phyloP scores from a whole-genome alignment of 768 basidiomycete genomes.

The Lactarius evosmus region DNA sequence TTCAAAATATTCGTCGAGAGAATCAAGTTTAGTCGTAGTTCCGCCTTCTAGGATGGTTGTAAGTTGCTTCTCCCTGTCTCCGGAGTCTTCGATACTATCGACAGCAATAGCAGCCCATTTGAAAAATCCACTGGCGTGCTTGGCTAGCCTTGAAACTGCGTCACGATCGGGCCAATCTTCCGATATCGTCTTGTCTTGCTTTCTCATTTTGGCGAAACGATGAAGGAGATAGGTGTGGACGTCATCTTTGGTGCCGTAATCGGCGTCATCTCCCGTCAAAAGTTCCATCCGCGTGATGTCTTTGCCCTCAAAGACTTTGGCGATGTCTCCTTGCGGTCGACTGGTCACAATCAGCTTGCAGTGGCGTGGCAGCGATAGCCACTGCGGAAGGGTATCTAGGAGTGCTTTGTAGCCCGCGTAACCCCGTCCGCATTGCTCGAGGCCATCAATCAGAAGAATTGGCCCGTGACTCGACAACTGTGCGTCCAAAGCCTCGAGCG shows the following conservation, averaged over 20 bases:
- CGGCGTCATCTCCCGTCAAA: slow-evolving; percentile 6
- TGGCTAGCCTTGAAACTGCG: slow-evolving; percentile 1
- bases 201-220: slow-evolving; percentile 15
- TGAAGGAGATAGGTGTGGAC: slow-evolving; percentile 13
- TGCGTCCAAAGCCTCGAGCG: neutral
- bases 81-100: slow-evolving; percentile 1
- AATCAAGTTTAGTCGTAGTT: neutral
- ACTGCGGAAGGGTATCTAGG: slow-evolving; percentile 5
- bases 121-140: slow-evolving; percentile 13
- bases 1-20: slow-evolving; percentile 8
- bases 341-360: slow-evolving; percentile 22
- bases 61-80: neutral
- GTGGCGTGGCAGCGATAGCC: slow-evolving; percentile 12
- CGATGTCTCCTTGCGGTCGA: slow-evolving; percentile 12
- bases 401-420: neutral
- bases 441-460: slow-evolving; percentile 21
- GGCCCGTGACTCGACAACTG: neutral
- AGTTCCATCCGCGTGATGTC: slow-evolving; percentile 16
- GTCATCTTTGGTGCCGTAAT: neutral
- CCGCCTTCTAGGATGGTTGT: slow-evolving; percentile 3
- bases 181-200: slow-evolving; percentile 7
- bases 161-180: slow-evolving; percentile 12
- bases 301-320: slow-evolving; percentile 4
- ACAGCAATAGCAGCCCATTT: slow-evolving; percentile 18
- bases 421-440: slow-evolving; percentile 6